Conservation (phyloP, 2,329 filamentous ascomycete species). For the Sporothrix inflata region DNA sequence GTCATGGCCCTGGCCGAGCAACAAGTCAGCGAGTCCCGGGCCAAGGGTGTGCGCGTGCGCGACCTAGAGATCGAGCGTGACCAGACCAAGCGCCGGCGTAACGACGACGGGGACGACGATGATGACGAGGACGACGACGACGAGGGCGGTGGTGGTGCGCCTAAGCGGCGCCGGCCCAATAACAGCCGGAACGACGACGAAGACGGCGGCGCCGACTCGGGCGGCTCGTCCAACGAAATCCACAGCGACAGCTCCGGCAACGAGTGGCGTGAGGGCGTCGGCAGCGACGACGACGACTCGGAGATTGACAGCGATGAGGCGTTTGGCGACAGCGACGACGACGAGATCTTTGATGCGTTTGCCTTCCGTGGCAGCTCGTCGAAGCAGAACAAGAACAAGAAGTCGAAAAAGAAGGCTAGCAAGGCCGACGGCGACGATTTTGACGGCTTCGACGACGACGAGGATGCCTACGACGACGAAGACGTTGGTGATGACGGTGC, state of each 20-base stretch:
- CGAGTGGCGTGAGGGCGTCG: conserved; percentile 76
- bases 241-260: conserved; percentile 86
- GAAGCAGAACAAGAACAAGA: conserved; percentile 41
- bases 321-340: conserved; percentile 86
- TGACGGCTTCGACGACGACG: conserved; percentile 53
- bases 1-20: conserved; percentile 62
- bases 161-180: conserved; percentile 47
- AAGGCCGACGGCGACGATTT: conserved; percentile 52
- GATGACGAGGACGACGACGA: conserved; percentile 65
- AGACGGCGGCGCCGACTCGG: conserved; percentile 46
- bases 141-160: conserved; percentile 60
- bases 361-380: conserved; percentile 56
- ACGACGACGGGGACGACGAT: conserved; percentile 51
- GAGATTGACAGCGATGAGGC: conserved; percentile 75
- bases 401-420: conserved; percentile 40
- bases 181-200: conserved; percentile 43
- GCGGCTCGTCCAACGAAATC: conserved; percentile 66
- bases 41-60: conserved; percentile 47
- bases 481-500: conserved; percentile 54
- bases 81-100: conserved; percentile 48
- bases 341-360: conserved; percentile 81
- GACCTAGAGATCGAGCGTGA: conserved; percentile 56
- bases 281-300: conserved; percentile 62
- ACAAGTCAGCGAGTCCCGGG: conserved; percentile 49
- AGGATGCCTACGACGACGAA: neutral